Conservation (phyloP, 2,329 filamentous ascomycete genomes). For the Scopulariopsis brevicaulis region DNA sequence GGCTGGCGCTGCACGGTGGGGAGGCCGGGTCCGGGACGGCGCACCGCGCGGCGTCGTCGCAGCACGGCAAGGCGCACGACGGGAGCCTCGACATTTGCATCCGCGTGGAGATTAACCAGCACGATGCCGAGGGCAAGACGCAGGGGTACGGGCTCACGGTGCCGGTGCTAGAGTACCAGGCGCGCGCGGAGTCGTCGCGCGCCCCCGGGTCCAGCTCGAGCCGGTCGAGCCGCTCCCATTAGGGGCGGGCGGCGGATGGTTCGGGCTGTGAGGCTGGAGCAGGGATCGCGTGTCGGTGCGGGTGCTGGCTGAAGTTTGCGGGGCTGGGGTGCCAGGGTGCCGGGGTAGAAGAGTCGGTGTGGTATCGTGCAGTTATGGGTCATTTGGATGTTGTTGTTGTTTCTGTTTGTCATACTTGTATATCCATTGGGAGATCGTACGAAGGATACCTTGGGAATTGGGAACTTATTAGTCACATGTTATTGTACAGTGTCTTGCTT, state of each 20-base stretch:
- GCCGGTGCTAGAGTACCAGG: conserved; percentile 47
- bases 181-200: neutral
- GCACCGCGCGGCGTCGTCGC: conserved; percentile 59
- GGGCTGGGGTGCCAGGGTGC: neutral
- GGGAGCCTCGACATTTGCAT: conserved; percentile 69
- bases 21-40: conserved; percentile 68
- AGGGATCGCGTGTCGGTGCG: neutral
- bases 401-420: neutral
- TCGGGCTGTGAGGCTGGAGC: neutral
- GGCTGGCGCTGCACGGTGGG: conserved; percentile 61
- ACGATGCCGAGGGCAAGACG: conserved; percentile 69
- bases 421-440: neutral
- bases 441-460: neutral
- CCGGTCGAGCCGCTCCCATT: neutral
- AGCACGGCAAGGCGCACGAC: conserved; percentile 44
- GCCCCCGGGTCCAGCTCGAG: neutral
- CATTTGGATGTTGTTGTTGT: neutral
- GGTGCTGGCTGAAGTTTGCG: neutral
- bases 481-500: neutral
- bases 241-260: neutral
- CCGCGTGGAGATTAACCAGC: conserved; percentile 78
- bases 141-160: conserved; percentile 76
- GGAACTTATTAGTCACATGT: neutral
- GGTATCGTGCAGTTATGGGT: neutral
- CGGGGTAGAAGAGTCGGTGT: neutral